Percentiles rank a stretch among this genome's conserved stretches.
phyloP scores from a whole-genome alignment of 2,329 filamentous ascomycete genomes.

The Purpureocillium takamizusanense region DNA sequence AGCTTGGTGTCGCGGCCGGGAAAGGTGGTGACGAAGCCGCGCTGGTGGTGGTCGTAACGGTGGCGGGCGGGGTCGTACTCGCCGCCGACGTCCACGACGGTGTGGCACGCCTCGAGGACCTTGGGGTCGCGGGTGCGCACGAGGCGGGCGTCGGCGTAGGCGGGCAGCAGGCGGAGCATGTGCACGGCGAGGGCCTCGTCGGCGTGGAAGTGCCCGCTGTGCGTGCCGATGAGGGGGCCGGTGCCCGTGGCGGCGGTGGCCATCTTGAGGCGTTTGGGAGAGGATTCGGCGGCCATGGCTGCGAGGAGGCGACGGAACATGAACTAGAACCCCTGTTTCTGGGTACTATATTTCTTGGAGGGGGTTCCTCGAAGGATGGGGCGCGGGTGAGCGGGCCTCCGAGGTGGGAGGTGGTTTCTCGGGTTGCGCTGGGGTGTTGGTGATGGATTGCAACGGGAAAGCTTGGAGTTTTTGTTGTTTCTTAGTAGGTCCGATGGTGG shows the following conservation, averaged over 20 bases:
- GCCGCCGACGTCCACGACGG: conserved; percentile 94
- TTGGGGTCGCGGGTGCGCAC: conserved; percentile 82
- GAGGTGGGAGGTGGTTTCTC: too few relatives aligned
- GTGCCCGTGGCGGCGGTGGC: conserved; percentile 23
- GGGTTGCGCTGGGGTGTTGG: too few relatives aligned
- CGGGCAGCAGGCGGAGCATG: conserved; percentile 82
- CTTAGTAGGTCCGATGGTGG: too few relatives aligned
- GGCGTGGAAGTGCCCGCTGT: conserved; percentile 98
- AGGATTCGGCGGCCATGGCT: conserved; percentile 49
- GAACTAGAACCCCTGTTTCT: too few relatives aligned
- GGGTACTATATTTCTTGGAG: too few relatives aligned
- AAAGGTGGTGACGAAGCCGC: conserved; percentile 78
- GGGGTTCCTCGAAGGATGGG: too few relatives aligned
- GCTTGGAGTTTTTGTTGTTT: too few relatives aligned
- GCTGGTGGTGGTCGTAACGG: conserved; percentile 97
- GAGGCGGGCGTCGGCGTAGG: conserved; percentile 65
- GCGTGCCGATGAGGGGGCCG: conserved; percentile 69
- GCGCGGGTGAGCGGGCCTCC: too few relatives aligned
- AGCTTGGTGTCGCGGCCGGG: conserved; percentile 79
- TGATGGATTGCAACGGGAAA: too few relatives aligned
- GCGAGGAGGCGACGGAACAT: conserved; percentile 23
- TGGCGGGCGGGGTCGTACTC: conserved; percentile 71
- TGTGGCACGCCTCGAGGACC: conserved; percentile 74
- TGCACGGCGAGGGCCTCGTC: conserved; percentile 96
- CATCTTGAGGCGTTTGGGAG: conserved; percentile 79